Evolutionary conservation across 2,329 filamentous ascomycete species (phyloP).

Genomic region (Chalaropsis ovoidea): DNA sequence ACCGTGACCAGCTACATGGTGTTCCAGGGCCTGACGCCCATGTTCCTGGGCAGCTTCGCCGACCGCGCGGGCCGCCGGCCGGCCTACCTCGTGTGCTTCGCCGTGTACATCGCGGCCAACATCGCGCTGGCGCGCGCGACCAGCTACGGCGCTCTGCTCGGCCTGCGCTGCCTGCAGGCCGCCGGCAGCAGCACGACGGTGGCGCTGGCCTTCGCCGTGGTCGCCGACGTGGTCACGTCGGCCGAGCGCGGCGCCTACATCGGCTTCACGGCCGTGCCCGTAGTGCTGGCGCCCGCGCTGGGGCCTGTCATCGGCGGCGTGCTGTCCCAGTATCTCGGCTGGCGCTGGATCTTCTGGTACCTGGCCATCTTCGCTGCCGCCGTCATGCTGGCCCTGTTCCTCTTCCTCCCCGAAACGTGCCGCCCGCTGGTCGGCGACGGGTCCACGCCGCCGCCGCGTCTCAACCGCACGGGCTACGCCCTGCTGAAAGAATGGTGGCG

Average conservation of each 20-base stretch:
- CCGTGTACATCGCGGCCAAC: conserved; percentile 45
- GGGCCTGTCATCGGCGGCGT: conserved; percentile 51
- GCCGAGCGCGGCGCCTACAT: conserved; percentile 53
- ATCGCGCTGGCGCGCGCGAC: conserved; percentile 44
- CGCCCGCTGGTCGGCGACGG: conserved; percentile 44
- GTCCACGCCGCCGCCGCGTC: conserved; percentile 35
- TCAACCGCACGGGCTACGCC: conserved; percentile 33
- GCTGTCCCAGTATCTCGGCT: conserved; percentile 47
- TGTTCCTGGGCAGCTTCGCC: conserved; percentile 46
- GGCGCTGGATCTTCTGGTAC: conserved; percentile 55
- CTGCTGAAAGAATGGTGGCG: conserved; percentile 27
- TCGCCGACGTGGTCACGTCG: conserved; percentile 53
- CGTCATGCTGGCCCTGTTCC: conserved; percentile 36
- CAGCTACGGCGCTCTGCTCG: conserved; percentile 42
- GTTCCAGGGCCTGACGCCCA: conserved; percentile 50
- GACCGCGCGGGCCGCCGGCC: conserved; percentile 46
- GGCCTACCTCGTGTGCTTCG: conserved; percentile 44
- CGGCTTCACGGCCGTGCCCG: conserved; percentile 41
- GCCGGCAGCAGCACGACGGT: conserved; percentile 50
- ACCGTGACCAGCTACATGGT: conserved; percentile 49
- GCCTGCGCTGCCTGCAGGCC: conserved; percentile 47
- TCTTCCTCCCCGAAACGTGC: conserved; percentile 48
- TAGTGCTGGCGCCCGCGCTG: conserved; percentile 40
- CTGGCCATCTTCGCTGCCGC: conserved; percentile 40
- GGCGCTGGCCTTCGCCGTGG: conserved; percentile 47